Conservation (phyloP, 2,329 filamentous ascomycete species). For the Neospermospora avenae region DNA sequence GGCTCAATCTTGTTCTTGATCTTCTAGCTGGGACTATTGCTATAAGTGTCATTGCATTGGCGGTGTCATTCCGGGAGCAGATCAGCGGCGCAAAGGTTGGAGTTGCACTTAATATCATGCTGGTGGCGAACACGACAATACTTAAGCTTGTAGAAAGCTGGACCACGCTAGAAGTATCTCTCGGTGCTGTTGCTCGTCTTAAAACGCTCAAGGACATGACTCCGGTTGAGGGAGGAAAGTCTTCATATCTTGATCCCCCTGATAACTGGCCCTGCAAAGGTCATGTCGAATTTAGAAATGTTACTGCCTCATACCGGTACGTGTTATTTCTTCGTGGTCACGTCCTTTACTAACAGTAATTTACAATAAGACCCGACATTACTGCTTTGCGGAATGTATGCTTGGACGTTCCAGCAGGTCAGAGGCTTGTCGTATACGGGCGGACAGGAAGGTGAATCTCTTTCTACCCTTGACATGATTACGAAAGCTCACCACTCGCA, state of each 20-base stretch:
- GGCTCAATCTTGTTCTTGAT: constrained; percentile 48
- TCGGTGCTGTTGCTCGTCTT: constrained; percentile 54
- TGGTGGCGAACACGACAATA: constrained; percentile 24
- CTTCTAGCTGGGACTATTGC: constrained; percentile 14
- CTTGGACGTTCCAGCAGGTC: constrained; percentile 45
- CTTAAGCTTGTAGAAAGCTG: constrained; percentile 41
- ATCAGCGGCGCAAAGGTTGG: constrained; percentile 25
- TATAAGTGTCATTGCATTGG: constrained; percentile 20
- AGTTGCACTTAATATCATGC: constrained; percentile 28
- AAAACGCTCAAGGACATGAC: constrained; percentile 47
- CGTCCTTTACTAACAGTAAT: constrained; percentile 38
- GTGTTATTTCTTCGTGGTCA: constrained; percentile 30
- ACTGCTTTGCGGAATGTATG: constrained; percentile 35
- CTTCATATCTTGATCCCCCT: constrained; percentile 8
- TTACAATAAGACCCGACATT: constrained; percentile 34
- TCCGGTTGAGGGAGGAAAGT: constrained; percentile 34
- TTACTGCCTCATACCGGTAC: constrained; percentile 34
- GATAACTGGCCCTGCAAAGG: constrained; percentile 37
- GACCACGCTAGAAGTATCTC: constrained; percentile 55
- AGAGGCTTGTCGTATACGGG: constrained; percentile 51
- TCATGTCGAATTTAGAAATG: constrained; percentile 33
- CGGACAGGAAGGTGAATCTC: constrained; percentile 45
- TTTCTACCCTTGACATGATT: neutral
- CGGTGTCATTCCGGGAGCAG: constrained; percentile 13
- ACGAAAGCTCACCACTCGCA: neutral